Base-by-base conservation (phyloP, 176 grass and related monocot genomes). In the Phoenix dactylifera region DNA sequence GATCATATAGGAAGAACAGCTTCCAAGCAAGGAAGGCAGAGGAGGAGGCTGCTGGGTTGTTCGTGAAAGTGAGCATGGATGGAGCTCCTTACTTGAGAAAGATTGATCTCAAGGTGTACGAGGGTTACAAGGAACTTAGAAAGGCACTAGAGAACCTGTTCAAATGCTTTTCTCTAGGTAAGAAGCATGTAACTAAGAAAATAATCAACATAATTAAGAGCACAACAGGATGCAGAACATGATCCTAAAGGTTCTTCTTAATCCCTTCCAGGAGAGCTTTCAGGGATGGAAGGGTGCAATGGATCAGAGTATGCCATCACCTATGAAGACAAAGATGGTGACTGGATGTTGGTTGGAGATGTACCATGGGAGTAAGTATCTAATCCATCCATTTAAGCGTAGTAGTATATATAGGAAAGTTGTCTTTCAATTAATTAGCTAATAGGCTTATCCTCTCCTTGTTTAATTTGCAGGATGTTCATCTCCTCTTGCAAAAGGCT, bases 31-130 rank as follows among this genome's bases (percentile, higher is more conserved):
- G 49, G 57, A 89, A 81, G 82, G 79, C 58, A 50, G 67, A 30
- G 24, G 66, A 55, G 14, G 75, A 81, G 50, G 32, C 15, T 0
- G 80, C 66, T 50, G 89, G 80, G 14, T 29, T 83, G 49, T 90
- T 72, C 3, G 80, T 90, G 62, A 96, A 96, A 66, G 86, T 96
- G 30, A 96, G 91, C 83, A 96, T 90, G 91, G 91, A 96, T 58
- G 91, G 91, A 14, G 91, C 83, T 30, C 91, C 86, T 5, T 87
- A 90, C 76, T 74, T 90, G 66, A 84, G 91, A 50, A 90, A 96
- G 77, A 82, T 90, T 44, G 86, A 96, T 65, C 91, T 96, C 59
- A 74, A 65, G 67, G 68, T 87, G 64, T 87, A 85, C 72, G 80
- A 72, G 54, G 86, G 83, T 20, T 89, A 95, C 80, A 68, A 26